A percentile compares a stretch with the other conserved stretches of the same genome.
phyloP scores from a whole-genome alignment of 306 rosid species.

The Citrullus colocynthis region DNA sequence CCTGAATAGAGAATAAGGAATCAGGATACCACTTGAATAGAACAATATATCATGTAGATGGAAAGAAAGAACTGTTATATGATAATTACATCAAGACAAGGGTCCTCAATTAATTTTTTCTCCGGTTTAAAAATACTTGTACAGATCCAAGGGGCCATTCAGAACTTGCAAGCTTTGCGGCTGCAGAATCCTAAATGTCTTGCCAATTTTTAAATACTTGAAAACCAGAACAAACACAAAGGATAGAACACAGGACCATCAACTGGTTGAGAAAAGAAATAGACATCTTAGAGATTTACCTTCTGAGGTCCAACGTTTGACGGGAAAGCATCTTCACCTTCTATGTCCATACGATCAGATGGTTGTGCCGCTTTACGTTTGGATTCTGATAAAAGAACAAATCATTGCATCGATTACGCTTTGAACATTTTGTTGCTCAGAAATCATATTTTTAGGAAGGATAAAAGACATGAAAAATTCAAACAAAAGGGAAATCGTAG shows the following conservation, averaged over 20 bases:
- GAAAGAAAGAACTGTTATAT: background rate
- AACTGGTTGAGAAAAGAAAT: background rate
- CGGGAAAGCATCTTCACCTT: conserved; percentile 18
- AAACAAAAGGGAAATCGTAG: background rate
- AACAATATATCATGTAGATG: background rate
- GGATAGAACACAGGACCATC: background rate
- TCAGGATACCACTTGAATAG: background rate
- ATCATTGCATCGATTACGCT: background rate
- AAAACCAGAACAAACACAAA: background rate
- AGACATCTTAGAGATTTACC: conserved; percentile 25
- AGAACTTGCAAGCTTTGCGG: background rate
- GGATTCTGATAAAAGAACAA: conserved; percentile 24
- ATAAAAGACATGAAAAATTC: background rate
- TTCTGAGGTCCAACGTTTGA: conserved; percentile 20
- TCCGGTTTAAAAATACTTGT: background rate
- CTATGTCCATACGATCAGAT: conserved; percentile 13
- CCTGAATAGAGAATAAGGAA: conserved; percentile 20
- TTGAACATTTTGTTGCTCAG: background rate
- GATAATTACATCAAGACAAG: background rate
- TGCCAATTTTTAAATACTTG: background rate
- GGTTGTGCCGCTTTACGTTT: conserved; percentile 4
- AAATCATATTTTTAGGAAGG: background rate
- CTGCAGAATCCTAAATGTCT: background rate
- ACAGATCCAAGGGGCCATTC: background rate
- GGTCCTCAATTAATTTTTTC: background rate